phyloP scores from a whole-genome alignment of 164 flowering plant genomes.

The Sextonia rubra region DNA sequence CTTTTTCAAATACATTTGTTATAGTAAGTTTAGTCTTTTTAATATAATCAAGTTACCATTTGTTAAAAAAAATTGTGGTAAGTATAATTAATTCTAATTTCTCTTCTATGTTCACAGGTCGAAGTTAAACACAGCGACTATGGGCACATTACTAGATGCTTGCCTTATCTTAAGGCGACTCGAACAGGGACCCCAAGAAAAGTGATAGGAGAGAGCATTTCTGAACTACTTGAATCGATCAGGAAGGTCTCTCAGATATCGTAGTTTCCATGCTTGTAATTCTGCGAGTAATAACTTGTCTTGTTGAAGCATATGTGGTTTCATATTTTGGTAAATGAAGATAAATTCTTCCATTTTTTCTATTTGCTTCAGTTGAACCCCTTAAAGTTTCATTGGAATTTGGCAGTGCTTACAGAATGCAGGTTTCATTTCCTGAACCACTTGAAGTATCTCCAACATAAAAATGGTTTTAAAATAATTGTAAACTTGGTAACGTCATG shows the following conservation, averaged over 20 bases:
- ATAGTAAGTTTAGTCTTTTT: not conserved
- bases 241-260: not conserved
- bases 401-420: too few species aligned
- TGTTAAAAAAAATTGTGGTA: too few species aligned
- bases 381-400: not conserved
- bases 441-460: not conserved
- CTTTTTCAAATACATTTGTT: not conserved
- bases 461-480: too few species aligned
- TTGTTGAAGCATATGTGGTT: not conserved
- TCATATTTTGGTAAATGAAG: not conserved
- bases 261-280: not conserved
- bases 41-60: too few species aligned
- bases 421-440: not conserved
- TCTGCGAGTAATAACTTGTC: not conserved
- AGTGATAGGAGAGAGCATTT: too few species aligned
- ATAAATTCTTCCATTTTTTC: not conserved
- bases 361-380: not conserved
- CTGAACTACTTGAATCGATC: not conserved
- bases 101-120: not conserved
- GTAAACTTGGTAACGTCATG: too few species aligned
- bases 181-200: not conserved
- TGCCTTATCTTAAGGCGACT: not conserved
- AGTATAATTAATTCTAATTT: too few species aligned
- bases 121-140: not conserved
- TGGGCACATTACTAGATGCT: not conserved